phyloP scores from a whole-genome alignment of 345 rosid genomes.

The Geranium brycei region DNA sequence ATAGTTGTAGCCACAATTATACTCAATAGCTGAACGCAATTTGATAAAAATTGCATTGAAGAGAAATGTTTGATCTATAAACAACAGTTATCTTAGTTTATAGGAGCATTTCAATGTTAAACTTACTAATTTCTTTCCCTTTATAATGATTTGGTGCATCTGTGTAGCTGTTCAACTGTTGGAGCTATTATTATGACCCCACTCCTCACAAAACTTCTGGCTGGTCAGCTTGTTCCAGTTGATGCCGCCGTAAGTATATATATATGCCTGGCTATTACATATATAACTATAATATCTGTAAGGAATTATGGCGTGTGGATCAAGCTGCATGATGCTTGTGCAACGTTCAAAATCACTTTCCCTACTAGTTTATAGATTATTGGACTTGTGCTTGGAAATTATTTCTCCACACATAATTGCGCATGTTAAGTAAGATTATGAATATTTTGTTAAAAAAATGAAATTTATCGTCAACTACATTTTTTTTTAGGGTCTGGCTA shows the following conservation, averaged over 20 bases:
- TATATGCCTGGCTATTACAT: not conserved
- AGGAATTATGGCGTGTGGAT: not conserved
- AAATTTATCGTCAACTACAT: too few relatives aligned
- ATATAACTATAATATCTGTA: not conserved
- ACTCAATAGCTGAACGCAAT: not conserved
- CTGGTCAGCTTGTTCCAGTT: conserved; percentile 98
- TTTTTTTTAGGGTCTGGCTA: conserved; percentile 62
- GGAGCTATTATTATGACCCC: conserved; percentile 99
- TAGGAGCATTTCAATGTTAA: not conserved
- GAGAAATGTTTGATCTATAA: not conserved
- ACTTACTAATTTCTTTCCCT: not conserved
- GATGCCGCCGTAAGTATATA: conserved; percentile 69
- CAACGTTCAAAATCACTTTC: too few relatives aligned
- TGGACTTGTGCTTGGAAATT: too few relatives aligned
- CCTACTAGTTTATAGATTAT: too few relatives aligned
- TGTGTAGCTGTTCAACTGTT: conserved; percentile 76
- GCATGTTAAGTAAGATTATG: too few relatives aligned
- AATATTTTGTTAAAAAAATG: too few relatives aligned
- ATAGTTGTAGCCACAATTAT: not conserved
- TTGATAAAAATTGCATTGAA: too few relatives aligned
- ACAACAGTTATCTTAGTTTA: not conserved
- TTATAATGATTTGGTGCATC: not conserved
- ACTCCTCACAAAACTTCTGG: conserved; percentile 94
- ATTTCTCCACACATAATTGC: too few relatives aligned
- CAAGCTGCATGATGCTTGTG: too few relatives aligned